A percentile compares a stretch with the other conserved stretches of the same genome.
These are phyloP conservation scores for Termitomyces sp. DNA, from an alignment of 768 basidiomycete genomes.

Conservation along the genomic window DNA sequence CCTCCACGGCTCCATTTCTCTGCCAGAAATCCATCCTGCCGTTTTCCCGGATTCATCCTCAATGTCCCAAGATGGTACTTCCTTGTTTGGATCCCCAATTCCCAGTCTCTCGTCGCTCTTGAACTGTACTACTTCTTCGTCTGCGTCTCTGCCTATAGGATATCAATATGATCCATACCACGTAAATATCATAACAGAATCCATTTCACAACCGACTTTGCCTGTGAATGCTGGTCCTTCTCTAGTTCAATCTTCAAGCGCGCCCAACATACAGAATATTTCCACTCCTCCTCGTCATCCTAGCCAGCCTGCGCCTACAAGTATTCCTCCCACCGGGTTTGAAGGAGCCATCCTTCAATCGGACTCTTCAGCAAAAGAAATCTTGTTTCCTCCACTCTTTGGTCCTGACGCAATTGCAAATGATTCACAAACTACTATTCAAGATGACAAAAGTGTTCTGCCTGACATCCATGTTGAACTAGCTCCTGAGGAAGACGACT, in stretches of 20 bases:
- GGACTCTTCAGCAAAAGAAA: neutral
- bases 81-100: conserved; percentile 8
- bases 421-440: neutral
- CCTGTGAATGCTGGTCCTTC: neutral
- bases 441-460: neutral
- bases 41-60: conserved; percentile 2
- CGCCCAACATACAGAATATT: conserved; percentile 4
- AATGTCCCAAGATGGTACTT: neutral
- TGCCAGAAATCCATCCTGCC: conserved; percentile 10
- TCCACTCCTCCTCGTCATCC: neutral
- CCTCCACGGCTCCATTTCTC: conserved; percentile 6
- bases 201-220: conserved; percentile 8
- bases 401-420: neutral
- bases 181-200: conserved; percentile 5
- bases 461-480: conserved; percentile 7
- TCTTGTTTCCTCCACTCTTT: conserved; percentile 1
- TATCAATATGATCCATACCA: conserved; percentile 1
- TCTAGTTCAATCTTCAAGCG: conserved; percentile 4
- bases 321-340: neutral
- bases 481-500: neutral
- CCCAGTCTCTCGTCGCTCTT: conserved; percentile 15
- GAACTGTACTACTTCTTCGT: conserved; percentile 8
- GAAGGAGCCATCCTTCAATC: neutral
- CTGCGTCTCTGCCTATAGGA: conserved; percentile 1
- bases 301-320: neutral